Evolutionary conservation across 2,329 filamentous ascomycete species (phyloP).

Genomic region (Phyllosticta citrichinensis): DNA sequence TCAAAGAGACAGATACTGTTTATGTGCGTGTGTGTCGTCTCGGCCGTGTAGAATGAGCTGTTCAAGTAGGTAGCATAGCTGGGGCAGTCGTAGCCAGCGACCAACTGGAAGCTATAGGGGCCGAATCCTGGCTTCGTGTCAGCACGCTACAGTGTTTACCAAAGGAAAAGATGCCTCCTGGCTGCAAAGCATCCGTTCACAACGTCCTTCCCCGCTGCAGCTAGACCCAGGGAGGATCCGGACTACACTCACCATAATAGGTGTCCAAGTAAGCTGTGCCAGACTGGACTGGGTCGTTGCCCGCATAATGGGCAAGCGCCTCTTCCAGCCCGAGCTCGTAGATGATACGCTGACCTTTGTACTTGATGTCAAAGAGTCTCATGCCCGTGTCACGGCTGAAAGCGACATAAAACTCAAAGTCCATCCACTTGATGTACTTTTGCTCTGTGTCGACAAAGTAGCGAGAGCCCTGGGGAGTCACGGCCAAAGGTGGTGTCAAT

Average conservation of each 20-base stretch:
- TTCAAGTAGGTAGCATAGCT: constrained; percentile 42
- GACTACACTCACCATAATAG: constrained; percentile 25
- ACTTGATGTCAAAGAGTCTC: constrained; percentile 41
- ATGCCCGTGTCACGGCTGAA: constrained; percentile 42
- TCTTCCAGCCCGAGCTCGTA: constrained; percentile 49
- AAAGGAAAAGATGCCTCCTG: no score
- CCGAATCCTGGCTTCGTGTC: constrained; percentile 28
- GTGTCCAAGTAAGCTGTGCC: constrained; percentile 39
- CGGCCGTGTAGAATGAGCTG: constrained; percentile 34
- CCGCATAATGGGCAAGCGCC: constrained; percentile 44
- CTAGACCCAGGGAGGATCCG: no score
- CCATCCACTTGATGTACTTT: constrained; percentile 43
- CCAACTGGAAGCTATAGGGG: constrained; percentile 34
- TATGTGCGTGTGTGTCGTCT: constrained; percentile 36
- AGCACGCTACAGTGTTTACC: no score
- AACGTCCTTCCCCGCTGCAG: no score
- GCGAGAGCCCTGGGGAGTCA: constrained; percentile 34
- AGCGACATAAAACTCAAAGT: constrained; percentile 43
- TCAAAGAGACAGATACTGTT: constrained; percentile 41
- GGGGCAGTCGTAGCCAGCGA: constrained; percentile 45
- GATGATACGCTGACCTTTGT: constrained; percentile 45
- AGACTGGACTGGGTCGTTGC: constrained; percentile 38
- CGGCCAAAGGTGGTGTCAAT: constrained; percentile 41
- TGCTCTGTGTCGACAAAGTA: constrained; percentile 34
- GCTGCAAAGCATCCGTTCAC: no score